Evolutionary conservation across 768 basidiomycete genomes (phyloP).

Genomic region (Sporobolomyces roseus): DNA sequence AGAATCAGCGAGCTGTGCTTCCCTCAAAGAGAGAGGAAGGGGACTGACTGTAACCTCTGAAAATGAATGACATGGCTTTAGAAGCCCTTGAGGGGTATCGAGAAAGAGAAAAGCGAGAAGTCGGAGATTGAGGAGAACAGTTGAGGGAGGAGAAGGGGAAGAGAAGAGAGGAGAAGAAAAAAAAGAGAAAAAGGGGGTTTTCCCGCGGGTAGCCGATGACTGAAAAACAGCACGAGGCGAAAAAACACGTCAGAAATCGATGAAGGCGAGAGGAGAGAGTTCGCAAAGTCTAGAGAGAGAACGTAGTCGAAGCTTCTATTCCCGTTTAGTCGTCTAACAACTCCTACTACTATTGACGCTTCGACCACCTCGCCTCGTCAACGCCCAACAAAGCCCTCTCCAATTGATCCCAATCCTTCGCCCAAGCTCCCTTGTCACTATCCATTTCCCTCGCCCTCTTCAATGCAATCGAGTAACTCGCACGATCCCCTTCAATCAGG

Average conservation of each 20-base stretch:
- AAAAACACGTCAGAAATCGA: no score
- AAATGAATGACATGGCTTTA: conserved; percentile 23
- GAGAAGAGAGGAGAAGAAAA: background rate
- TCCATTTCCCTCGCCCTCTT: conserved; percentile 9
- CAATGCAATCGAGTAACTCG: conserved; percentile 19
- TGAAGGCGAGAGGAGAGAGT: no score
- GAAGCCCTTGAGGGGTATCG: background rate
- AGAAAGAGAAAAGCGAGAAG: background rate
- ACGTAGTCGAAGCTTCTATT: background rate
- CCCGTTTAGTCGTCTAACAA: background rate
- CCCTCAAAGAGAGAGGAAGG: background rate
- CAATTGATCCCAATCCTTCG: conserved; percentile 32
- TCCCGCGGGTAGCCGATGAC: no score
- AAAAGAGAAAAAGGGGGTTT: background rate
- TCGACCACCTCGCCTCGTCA: conserved; percentile 17
- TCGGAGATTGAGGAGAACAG: no score
- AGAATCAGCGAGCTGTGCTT: background rate
- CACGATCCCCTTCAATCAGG: conserved; percentile 29
- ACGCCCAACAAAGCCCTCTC: conserved; percentile 33
- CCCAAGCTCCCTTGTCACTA: conserved; percentile 26
- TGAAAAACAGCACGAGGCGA: no score
- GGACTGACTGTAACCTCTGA: conserved; percentile 25
- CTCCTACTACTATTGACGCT: background rate
- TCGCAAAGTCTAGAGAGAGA: no score
- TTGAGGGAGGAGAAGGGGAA: background rate